These are phyloP conservation scores for Sugiyamaella grinbergsii DNA, from an alignment of 1,139 yeast genomes.

Conservation along the genomic window DNA sequence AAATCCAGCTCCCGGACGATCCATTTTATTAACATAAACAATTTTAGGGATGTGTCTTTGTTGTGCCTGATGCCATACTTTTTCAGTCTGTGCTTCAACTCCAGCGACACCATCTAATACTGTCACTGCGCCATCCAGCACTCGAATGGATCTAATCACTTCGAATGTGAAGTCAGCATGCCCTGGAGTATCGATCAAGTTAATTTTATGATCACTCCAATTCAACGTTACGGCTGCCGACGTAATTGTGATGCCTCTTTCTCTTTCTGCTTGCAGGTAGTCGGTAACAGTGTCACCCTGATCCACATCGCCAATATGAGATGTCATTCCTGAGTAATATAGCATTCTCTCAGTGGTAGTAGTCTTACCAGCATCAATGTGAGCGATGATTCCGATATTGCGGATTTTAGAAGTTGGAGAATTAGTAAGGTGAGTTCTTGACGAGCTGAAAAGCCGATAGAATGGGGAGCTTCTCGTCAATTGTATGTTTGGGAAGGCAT, in stretches of 20 bases:
- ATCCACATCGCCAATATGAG: conserved; percentile 87
- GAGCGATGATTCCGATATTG: conserved; percentile 82
- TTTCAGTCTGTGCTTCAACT: conserved; percentile 96
- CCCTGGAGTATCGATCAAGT: conserved; percentile 95
- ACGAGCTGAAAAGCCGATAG: neutral
- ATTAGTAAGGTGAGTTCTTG: neutral
- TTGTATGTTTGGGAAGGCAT: no score
- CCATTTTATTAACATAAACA: conserved; percentile 92
- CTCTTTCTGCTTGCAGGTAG: conserved; percentile 84
- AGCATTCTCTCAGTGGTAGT: conserved; percentile 92
- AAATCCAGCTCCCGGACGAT: conserved; percentile 92
- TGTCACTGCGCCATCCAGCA: conserved; percentile 90
- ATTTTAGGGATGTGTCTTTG: conserved; percentile 69
- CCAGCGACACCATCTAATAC: conserved; percentile 96
- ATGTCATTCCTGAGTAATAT: conserved; percentile 79
- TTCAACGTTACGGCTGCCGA: conserved; percentile 93
- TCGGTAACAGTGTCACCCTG: conserved; percentile 97
- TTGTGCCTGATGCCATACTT: conserved; percentile 89
- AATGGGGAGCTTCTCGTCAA: neutral
- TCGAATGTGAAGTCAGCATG: conserved; percentile 98
- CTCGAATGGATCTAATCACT: conserved; percentile 84
- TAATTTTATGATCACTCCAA: conserved; percentile 77
- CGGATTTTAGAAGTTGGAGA: conserved; percentile 45
- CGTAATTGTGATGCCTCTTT: conserved; percentile 93
- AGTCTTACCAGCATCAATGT: conserved; percentile 86